A percentile compares a stretch with the other conserved stretches of the same genome.
Evolutionary conservation across 495 filamentous ascomycete species (phyloP).

Genomic region (Penicillium argentinense): DNA sequence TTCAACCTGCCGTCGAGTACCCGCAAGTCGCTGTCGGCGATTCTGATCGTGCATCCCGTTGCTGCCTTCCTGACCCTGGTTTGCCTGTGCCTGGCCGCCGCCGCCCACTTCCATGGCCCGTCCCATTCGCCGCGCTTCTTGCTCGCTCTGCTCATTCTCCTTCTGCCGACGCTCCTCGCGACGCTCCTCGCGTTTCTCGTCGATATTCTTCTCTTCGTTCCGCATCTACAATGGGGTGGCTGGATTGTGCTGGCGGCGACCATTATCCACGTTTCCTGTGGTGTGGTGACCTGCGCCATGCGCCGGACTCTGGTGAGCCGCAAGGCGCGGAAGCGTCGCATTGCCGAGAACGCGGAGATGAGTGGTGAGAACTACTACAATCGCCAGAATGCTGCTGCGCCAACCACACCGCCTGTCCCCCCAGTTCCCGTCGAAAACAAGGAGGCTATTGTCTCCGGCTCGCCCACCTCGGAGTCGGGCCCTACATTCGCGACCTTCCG

Average conservation of each 20-base stretch:
- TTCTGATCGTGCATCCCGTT: slow-evolving; percentile 90
- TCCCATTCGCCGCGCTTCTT: slow-evolving; percentile 93
- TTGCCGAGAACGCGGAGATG: slow-evolving; percentile 93
- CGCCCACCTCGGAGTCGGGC: slow-evolving; percentile 55
- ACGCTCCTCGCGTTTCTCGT: slow-evolving; percentile 87
- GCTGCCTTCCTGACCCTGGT: slow-evolving; percentile 83
- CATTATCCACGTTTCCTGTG: slow-evolving; percentile 78
- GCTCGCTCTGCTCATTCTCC: slow-evolving; percentile 78
- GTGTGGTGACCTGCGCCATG: slow-evolving; percentile 94
- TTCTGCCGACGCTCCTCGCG: slow-evolving; percentile 80
- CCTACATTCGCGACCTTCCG: slow-evolving; percentile 81
- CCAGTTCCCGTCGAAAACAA: slow-evolving; percentile 49
- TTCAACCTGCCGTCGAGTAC: slow-evolving; percentile 76
- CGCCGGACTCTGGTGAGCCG: slow-evolving; percentile 87
- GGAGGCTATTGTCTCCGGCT: slow-evolving; percentile 51
- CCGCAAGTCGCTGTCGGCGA: slow-evolving; percentile 82
- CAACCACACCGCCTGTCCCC: slow-evolving; percentile 33
- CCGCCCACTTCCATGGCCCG: slow-evolving; percentile 85
- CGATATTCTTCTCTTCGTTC: slow-evolving; percentile 94
- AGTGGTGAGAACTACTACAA: slow-evolving; percentile 90
- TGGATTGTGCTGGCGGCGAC: slow-evolving; percentile 93
- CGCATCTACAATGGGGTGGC: slow-evolving; percentile 90
- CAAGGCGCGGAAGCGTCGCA: slow-evolving; percentile 87
- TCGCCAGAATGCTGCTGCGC: slow-evolving; percentile 57
- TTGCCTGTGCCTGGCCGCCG: slow-evolving; percentile 74